Percentiles rank a stretch among this genome's conserved stretches.
phyloP scores from a whole-genome alignment of 2,329 filamentous ascomycete species.

The Diaporthe citrichinensis region DNA sequence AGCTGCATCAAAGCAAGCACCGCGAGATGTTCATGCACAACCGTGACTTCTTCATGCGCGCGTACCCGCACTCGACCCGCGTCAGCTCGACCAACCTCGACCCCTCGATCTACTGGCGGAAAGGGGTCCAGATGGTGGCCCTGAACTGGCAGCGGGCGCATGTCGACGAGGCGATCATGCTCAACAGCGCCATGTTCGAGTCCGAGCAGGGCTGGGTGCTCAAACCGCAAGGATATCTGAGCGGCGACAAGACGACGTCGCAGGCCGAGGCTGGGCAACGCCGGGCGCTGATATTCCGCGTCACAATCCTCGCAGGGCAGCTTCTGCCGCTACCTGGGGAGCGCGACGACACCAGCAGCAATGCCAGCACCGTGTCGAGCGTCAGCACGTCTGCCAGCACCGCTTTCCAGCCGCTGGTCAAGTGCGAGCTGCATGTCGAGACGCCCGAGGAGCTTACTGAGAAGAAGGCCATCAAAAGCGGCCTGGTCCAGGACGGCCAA shows the following conservation, averaged over 20 bases:
- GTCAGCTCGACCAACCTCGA: slow-evolving; percentile 95
- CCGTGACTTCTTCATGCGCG: slow-evolving; percentile 87
- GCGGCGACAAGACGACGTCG: slow-evolving; percentile 54
- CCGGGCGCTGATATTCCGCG: slow-evolving; percentile 74
- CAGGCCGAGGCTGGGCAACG: slow-evolving; percentile 63
- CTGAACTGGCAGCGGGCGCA: slow-evolving; percentile 90
- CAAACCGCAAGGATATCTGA: slow-evolving; percentile 83
- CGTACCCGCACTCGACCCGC: slow-evolving; percentile 85
- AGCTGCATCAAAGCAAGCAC: slow-evolving; percentile 71
- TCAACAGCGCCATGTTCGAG: slow-evolving; percentile 98
- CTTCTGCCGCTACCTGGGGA: slow-evolving; percentile 72
- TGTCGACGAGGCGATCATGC: slow-evolving; percentile 92
- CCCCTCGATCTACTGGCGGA: slow-evolving; percentile 90
- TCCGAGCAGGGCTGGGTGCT: slow-evolving; percentile 86
- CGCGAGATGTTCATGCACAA: slow-evolving; percentile 90
- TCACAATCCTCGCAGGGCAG: slow-evolving; percentile 84
- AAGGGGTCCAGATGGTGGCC: slow-evolving; percentile 97
- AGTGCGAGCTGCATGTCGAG: slow-evolving; percentile 86
- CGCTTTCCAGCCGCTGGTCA: slow-evolving; percentile 80
- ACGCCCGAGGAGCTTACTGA: slow-evolving; percentile 59
- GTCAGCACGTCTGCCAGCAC: slow-evolving; percentile 57
- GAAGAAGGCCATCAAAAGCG: slow-evolving; percentile 54
- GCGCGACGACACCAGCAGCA: slow-evolving; percentile 50
- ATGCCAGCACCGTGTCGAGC: slow-evolving; percentile 55
- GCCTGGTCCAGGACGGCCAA: slow-evolving; percentile 67